Base-by-base conservation (phyloP, 1,139 yeast genomes). In the Blastobotrys petasosporus region DNA sequence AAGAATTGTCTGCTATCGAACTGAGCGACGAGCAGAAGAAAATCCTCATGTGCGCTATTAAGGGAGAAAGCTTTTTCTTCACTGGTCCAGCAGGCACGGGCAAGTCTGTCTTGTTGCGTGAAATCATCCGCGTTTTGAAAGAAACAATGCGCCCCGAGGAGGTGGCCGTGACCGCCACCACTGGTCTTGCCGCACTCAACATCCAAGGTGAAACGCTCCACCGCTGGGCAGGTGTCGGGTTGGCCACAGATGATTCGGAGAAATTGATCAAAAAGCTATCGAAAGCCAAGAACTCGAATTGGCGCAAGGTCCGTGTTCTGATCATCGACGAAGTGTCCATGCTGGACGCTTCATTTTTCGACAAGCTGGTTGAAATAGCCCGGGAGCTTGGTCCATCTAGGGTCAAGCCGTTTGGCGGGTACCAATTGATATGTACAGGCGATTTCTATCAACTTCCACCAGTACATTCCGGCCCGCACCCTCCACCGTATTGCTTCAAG, bases 1-100 rank as follows among this genome's bases (percentile, higher is more conserved):
- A 20, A 4, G 4, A 4, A 7, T 20, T 20, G 25, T 20, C 33
- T 31, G 33, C 33, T 31, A n/a, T 35, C 9, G 32, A 38, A 32
- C 52, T 53, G 25, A 47, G 49, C 31, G 42, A 45, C 12, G 56
- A 51, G 33, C 58, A 54, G 45, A 30, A 31, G 20, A 17, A 29
- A 9, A 51, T 54, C 2, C 34, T 45, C 10, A 23, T 45, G 4
- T 23, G 41, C 9, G 59, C 45, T 11, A 17, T 44, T 36, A 20
- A 29, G 10, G 60, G 60, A 1, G 33, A 48, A 16, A 55, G 45
- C 34, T n/a, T 57, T 41, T 90, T 90, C 62, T 88, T 82, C 61
- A 88, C 97, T 0, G 97, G 97, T 42, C 85, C 96, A 32, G 97
- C 97, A 0, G 97, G 97, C 57, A 88, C 97, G 0, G 97, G 97